Conservation (phyloP, 192 early-diverging fungal species). For the Coemansia sp. region DNA sequence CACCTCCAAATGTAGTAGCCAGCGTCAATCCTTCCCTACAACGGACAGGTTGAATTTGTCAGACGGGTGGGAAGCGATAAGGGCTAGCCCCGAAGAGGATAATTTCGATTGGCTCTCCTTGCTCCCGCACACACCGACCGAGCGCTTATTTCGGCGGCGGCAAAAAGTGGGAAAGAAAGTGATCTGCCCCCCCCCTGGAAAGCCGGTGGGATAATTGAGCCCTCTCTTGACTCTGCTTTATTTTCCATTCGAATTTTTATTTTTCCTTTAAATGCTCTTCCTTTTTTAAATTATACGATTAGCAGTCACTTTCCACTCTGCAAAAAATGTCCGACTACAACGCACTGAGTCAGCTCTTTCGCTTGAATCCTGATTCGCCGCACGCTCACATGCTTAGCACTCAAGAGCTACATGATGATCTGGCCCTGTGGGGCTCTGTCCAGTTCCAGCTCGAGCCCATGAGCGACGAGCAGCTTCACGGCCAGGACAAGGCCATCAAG, state of each 20-base stretch:
- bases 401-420: slow-evolving; percentile 64
- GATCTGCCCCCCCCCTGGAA: neutral
- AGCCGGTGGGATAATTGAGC: neutral
- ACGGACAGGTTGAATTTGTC: neutral
- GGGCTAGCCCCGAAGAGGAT: neutral
- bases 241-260: neutral
- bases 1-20: neutral
- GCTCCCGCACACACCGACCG: neutral
- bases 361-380: slow-evolving; percentile 58
- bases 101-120: slow-evolving; percentile 1
- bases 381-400: slow-evolving; percentile 55
- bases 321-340: slow-evolving; percentile 44
- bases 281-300: neutral
- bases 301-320: neutral
- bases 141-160: neutral
- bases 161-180: neutral
- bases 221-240: neutral
- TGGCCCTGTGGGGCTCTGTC: slow-evolving; percentile 67
- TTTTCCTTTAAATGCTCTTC: neutral
- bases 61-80: slow-evolving; percentile 1
- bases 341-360: slow-evolving; percentile 48
- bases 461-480: slow-evolving; percentile 16
- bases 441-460: slow-evolving; percentile 67
- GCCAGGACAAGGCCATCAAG: slow-evolving; percentile 6
- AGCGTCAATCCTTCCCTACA: neutral